phyloP scores from a whole-genome alignment of 352 stramenopile genomes.

The Saprolegnia diclina region DNA sequence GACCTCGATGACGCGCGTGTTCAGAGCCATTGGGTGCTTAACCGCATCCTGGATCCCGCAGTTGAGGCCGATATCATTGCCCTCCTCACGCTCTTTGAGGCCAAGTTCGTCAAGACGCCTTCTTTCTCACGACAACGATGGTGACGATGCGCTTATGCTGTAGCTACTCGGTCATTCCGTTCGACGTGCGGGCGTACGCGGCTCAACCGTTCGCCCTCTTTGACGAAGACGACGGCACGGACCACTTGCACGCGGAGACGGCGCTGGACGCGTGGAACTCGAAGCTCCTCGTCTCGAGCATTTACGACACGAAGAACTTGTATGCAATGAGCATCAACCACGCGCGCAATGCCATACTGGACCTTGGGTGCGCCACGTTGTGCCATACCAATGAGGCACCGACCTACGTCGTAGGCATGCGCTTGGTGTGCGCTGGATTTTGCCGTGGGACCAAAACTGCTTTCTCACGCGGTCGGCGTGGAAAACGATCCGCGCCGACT shows the following conservation, averaged over 20 bases:
- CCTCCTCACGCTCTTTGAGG: slow-evolving; percentile 37
- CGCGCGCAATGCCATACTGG: slow-evolving; percentile 45
- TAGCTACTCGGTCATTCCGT: slow-evolving; percentile 42
- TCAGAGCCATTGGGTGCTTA: slow-evolving; percentile 47
- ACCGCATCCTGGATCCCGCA: slow-evolving; percentile 37
- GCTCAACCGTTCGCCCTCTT: slow-evolving; percentile 38
- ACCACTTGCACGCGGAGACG: slow-evolving; percentile 25
- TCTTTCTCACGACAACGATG: neutral
- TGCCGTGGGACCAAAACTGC: slow-evolving; percentile 53
- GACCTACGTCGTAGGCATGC: slow-evolving; percentile 4
- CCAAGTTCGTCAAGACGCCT: neutral
- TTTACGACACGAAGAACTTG: slow-evolving; percentile 49
- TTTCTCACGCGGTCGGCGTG: slow-evolving; percentile 43
- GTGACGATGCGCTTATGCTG: neutral
- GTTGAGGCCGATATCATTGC: slow-evolving; percentile 32
- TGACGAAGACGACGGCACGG: slow-evolving; percentile 36
- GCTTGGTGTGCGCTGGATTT: slow-evolving; percentile 39
- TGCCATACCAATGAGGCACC: neutral
- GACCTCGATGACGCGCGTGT: slow-evolving; percentile 35
- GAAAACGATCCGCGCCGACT: slow-evolving; percentile 35
- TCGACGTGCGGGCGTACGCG: slow-evolving; percentile 36
- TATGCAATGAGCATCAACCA: slow-evolving; percentile 48
- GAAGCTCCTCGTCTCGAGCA: slow-evolving; percentile 33
- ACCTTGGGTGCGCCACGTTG: slow-evolving; percentile 29
- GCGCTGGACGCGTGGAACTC: slow-evolving; percentile 34